Percentiles rank a stretch among this genome's conserved stretches.
Evolutionary conservation across 2,329 filamentous ascomycete species (phyloP).

Genomic region (Arachnopeziza araneosa): DNA sequence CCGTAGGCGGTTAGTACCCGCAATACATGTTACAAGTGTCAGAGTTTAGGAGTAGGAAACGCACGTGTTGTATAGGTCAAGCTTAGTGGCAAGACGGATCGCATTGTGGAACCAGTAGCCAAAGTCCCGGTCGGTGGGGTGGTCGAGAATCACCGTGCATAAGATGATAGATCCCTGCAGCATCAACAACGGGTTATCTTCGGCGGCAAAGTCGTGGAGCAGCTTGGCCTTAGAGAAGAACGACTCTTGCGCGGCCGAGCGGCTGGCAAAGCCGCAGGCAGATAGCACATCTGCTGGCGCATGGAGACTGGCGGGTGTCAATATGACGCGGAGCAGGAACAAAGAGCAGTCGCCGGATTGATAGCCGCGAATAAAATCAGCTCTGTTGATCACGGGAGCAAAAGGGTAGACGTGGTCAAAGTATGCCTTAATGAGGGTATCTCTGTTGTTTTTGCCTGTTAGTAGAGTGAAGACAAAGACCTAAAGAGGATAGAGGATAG

Average conservation of each 20-base stretch:
- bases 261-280: constrained; percentile 5
- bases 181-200: constrained; percentile 6
- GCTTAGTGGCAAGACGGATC: constrained; percentile 5
- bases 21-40: constrained; percentile 2
- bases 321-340: constrained; percentile 7
- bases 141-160: constrained; percentile 5
- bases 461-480: constrained; percentile 5
- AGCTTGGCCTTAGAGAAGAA: constrained; percentile 7
- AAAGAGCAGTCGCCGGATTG: constrained; percentile 5
- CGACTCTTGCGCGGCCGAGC: constrained; percentile 6
- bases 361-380: constrained; percentile 6
- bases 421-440: constrained; percentile 5
- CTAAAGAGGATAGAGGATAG: constrained; percentile 2
- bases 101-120: constrained; percentile 7
- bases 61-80: constrained; percentile 4
- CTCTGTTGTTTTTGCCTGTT: constrained; percentile 3
- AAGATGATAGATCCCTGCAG: constrained; percentile 7
- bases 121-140: constrained; percentile 5
- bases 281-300: constrained; percentile 5
- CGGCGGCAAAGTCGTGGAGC: constrained; percentile 5
- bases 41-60: constrained; percentile 4
- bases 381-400: constrained; percentile 6
- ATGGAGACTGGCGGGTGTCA: constrained; percentile 4
- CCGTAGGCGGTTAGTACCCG: constrained; percentile 4
- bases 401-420: constrained; percentile 6